A percentile compares a stretch with the other conserved stretches of the same genome.
Evolutionary conservation across 139 green algal species (phyloP).

Genomic region (Tetraselmis chui): DNA sequence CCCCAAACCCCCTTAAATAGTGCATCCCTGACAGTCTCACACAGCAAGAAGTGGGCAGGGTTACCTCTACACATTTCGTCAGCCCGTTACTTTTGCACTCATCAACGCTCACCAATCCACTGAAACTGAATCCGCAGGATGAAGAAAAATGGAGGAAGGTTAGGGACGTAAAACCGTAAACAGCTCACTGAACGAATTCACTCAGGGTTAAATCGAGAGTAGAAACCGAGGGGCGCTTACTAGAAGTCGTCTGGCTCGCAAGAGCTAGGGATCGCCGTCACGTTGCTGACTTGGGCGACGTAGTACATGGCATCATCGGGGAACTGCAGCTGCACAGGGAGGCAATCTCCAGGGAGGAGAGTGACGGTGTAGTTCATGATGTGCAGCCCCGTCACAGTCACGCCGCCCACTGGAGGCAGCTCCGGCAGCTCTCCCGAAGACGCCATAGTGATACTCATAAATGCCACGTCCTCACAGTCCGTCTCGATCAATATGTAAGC

Average conservation of each 20-base stretch:
- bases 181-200: no score
- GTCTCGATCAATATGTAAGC: not conserved
- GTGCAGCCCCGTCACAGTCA: not conserved
- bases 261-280: not conserved
- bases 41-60: not conserved
- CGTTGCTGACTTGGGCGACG: not conserved
- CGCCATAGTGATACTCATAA: not conserved
- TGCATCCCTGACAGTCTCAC: no score
- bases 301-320: not conserved
- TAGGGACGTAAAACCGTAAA: no score
- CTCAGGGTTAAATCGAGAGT: no score
- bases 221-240: not conserved
- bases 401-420: not conserved
- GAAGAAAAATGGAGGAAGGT: not conserved
- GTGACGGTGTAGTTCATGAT: not conserved
- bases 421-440: not conserved
- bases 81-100: not conserved
- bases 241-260: not conserved
- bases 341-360: not conserved
- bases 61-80: not conserved
- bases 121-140: not conserved
- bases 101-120: not conserved
- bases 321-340: not conserved
- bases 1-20: no score
- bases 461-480: not conserved